These are phyloP conservation scores for Tillandsia fasciculata DNA, from an alignment of 176 grass and related monocot genomes.

Conservation along the genomic window DNA sequence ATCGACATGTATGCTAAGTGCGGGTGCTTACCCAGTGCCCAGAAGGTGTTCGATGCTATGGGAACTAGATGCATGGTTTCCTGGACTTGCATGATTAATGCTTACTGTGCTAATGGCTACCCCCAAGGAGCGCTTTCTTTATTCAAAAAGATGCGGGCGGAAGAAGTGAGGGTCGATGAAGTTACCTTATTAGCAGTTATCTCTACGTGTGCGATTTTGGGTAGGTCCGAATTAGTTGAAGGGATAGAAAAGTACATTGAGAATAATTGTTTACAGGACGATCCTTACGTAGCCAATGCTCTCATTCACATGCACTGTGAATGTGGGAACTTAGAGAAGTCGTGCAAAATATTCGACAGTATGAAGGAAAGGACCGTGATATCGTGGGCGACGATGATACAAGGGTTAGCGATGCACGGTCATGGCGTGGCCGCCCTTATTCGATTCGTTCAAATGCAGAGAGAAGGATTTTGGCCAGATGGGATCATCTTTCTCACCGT, in stretches of 20 bases:
- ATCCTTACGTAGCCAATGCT: conserved; percentile 20
- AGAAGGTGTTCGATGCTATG: conserved; percentile 15
- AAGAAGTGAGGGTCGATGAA: conserved; percentile 29
- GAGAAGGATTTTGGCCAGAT: conserved; percentile 43
- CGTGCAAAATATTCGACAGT: conserved; percentile 31
- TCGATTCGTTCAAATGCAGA: conserved; percentile 48
- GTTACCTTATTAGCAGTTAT: conserved; percentile 43
- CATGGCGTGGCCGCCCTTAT: conserved; percentile 37
- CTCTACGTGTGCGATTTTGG: conserved; percentile 29
- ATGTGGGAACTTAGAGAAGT: conserved; percentile 31
- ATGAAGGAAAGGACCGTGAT: conserved; percentile 34
- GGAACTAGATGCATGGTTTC: conserved; percentile 29
- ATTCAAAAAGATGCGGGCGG: conserved; percentile 38
- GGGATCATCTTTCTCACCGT: conserved; percentile 31
- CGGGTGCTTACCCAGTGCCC: conserved; percentile 4
- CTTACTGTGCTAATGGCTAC: conserved; percentile 22
- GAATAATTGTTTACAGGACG: conserved; percentile 21
- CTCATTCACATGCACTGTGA: conserved; percentile 55
- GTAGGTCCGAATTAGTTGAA: conserved; percentile 7
- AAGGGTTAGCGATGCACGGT: conserved; percentile 37
- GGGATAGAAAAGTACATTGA: conserved; percentile 27
- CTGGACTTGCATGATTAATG: conserved; percentile 58
- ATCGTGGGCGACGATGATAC: conserved; percentile 46
- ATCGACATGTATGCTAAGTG: conserved; percentile 42
- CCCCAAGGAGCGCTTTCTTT: conserved; percentile 17